Evolutionary conservation across 495 filamentous ascomycete species (phyloP), one percentile per base, ranked within the genome.

Genomic region (Articulospora tetracladia): DNA sequence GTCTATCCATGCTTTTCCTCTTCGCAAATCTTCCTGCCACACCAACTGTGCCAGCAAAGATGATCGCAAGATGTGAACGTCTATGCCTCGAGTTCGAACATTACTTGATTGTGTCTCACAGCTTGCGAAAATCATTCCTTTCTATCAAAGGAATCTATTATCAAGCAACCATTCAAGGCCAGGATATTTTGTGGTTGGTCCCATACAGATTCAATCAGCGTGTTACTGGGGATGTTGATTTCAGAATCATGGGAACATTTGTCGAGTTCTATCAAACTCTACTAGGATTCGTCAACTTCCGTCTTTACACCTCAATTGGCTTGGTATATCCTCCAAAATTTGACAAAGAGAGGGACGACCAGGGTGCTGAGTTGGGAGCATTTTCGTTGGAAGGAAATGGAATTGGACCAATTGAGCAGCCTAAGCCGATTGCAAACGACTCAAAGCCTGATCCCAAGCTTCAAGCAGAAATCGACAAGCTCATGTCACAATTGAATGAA

Each of bases 141-240:
- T 96, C 91, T 1, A 98, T 98, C 74, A 98, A 98, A 79, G 94
- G 94, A 69, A 97, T 98, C 68, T 98, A 98, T 76, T 98, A 98
- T 75, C 95, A 98, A 77, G 95, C 93, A 8, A 98, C 90, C 49
- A 93, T 98, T 52, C 92, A 97, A 70, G 93, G 93, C n/a, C 93
- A 98, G 73, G 94, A 98, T 66, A 87, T 98, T 53, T 78, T 98
- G 70, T 98, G 94, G 94, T 78, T 98, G 20, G 94, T 97, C 2
- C 94, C 94, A 1, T 98, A 98, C 77, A 87, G 89, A 63, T 98
- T 98, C 74, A 96, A 97, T 64, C 95, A 97, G 76, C 77, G 88
- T 60, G 85, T 96, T 28, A 92, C 92, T 24, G 90, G 86, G 15
- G 94, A 98, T 73, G 86, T 98, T 50, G 94, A 98, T 73, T 98